These are phyloP conservation scores for Parachaetomium inaequale DNA, from an alignment of 495 filamentous ascomycete genomes.

Conservation along the genomic window DNA sequence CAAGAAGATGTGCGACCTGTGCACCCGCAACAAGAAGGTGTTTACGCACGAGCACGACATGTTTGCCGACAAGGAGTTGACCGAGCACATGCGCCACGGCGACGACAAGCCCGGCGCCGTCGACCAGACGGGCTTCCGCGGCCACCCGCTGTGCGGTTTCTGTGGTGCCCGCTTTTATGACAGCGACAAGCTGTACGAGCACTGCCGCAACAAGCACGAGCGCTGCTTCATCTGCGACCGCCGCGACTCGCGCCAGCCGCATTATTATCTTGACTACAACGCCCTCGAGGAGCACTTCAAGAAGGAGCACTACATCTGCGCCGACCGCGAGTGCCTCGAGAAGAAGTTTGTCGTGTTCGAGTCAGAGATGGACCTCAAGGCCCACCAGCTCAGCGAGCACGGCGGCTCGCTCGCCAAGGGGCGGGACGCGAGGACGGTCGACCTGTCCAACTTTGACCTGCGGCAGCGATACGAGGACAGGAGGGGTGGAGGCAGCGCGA, in stretches of 20 bases:
- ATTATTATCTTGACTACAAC: constrained; percentile 87
- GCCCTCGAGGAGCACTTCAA: constrained; percentile 79
- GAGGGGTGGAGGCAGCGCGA: constrained; percentile 44
- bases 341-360: constrained; percentile 99
- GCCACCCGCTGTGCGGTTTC: constrained; percentile 92
- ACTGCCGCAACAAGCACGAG: constrained; percentile 90
- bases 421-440: constrained; percentile 79
- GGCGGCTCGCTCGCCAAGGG: constrained; percentile 54
- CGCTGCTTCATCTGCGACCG: constrained; percentile 93
- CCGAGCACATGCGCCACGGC: constrained; percentile 82
- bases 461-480: constrained; percentile 63
- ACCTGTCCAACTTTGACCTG: constrained; percentile 81
- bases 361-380: constrained; percentile 86
- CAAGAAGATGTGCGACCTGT: constrained; percentile 92
- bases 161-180: constrained; percentile 92
- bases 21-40: constrained; percentile 91
- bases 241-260: constrained; percentile 60
- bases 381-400: constrained; percentile 39
- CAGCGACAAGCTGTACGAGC: constrained; percentile 87
- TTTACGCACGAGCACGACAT: constrained; percentile 97
- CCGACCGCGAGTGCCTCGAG: constrained; percentile 82
- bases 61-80: constrained; percentile 76
- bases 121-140: constrained; percentile 94
- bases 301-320: constrained; percentile 81
- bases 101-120: constrained; percentile 87